Evolutionary conservation across 805 yeast genomes (phyloP).

Genomic region (Pichia cabralensis): DNA sequence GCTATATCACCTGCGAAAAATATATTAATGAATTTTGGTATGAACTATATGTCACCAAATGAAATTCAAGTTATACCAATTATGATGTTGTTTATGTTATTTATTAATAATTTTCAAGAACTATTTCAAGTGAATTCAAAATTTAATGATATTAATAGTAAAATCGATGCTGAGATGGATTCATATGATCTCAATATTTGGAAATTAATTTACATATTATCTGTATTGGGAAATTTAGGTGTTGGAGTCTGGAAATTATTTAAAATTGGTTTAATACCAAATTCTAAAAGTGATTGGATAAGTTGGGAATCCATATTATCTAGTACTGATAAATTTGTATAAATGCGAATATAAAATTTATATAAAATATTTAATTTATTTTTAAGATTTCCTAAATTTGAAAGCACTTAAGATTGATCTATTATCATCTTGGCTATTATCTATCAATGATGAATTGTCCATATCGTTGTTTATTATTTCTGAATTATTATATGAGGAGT

Average conservation of each 20-base stretch:
- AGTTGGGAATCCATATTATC: slow-evolving; percentile 56
- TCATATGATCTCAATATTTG: slow-evolving; percentile 16
- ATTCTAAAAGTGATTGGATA: slow-evolving; percentile 82
- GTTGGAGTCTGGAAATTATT: slow-evolving; percentile 82
- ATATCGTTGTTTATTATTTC: too few relatives aligned
- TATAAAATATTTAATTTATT: neutral
- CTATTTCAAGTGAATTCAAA: slow-evolving; percentile 45
- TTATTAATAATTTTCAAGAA: slow-evolving; percentile 69
- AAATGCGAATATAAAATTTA: neutral
- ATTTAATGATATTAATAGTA: slow-evolving; percentile 30
- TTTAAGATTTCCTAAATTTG: too few relatives aligned
- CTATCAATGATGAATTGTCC: slow-evolving; percentile 5
- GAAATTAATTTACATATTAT: slow-evolving; percentile 22
- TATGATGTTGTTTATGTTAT: slow-evolving; percentile 77
- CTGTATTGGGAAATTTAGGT: slow-evolving; percentile 46
- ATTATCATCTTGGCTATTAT: slow-evolving; percentile 11
- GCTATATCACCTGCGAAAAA: slow-evolving; percentile 73
- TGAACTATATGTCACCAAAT: slow-evolving; percentile 91
- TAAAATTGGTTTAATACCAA: slow-evolving; percentile 86
- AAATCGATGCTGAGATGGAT: slow-evolving; percentile 6
- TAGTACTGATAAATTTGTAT: slow-evolving; percentile 14
- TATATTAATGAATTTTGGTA: slow-evolving; percentile 81
- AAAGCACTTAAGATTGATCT: slow-evolving; percentile 23
- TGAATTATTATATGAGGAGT: too few relatives aligned
- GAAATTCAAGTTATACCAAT: slow-evolving; percentile 84